These are phyloP conservation scores for Linum trigynum DNA, from an alignment of 345 rosid genomes.

Conservation along the genomic window DNA sequence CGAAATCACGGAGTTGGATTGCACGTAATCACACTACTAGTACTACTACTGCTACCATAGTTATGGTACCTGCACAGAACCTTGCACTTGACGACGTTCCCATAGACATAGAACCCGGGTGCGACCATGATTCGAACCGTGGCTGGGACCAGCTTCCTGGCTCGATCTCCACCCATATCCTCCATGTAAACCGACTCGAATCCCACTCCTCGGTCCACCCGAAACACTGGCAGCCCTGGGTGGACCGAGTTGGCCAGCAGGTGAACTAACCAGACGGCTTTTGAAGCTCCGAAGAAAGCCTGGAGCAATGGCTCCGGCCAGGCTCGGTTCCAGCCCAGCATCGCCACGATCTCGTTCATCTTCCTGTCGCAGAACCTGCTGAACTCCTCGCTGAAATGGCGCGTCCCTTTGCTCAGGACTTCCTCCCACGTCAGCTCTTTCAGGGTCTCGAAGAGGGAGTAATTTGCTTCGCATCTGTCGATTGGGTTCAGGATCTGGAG, in stretches of 20 bases:
- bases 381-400: constrained; percentile 80
- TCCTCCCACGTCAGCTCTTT: constrained; percentile 75
- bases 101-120: constrained; percentile 86
- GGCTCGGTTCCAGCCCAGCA: constrained; percentile 74
- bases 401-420: constrained; percentile 71
- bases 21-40: too few relatives aligned
- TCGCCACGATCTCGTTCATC: constrained; percentile 77
- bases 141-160: constrained; percentile 38
- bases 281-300: constrained; percentile 82
- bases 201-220: constrained; percentile 50
- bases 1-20: background rate
- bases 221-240: constrained; percentile 63
- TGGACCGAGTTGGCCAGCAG: constrained; percentile 85
- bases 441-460: constrained; percentile 45
- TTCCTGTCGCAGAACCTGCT: constrained; percentile 82
- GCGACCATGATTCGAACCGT: constrained; percentile 67
- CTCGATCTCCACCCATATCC: constrained; percentile 58
- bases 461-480: constrained; percentile 60
- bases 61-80: constrained; percentile 65
- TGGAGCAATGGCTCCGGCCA: constrained; percentile 82
- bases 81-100: constrained; percentile 77
- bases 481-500: constrained; percentile 61
- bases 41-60: constrained; percentile 12
- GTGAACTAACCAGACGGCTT: constrained; percentile 81
- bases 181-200: constrained; percentile 84